Evolutionary conservation across 768 basidiomycete genomes (phyloP), one percentile per base, ranked within the genome.

Genomic region (Leccinum sublutescens): DNA sequence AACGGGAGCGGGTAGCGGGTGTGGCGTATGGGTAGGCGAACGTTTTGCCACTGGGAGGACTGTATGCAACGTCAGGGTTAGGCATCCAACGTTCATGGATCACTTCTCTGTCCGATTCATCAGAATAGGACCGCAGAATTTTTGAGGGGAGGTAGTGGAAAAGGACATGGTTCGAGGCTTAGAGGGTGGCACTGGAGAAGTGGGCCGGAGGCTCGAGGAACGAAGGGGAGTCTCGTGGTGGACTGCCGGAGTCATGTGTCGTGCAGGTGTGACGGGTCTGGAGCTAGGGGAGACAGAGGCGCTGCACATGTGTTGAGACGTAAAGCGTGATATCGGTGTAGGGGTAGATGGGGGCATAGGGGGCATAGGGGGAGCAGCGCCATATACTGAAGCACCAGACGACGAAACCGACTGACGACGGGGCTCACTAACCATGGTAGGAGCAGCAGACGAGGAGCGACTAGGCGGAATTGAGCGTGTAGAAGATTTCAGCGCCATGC

Each of bases 21-120:
- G 68, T 63, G 52, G 64, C 66, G 57, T 66, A 74, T 4, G 65
- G 68, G 49, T 71, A 68, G 40, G 68, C 65, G 36, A 68, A 57
- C 3, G 68, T 36, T 49, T 71, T 74, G 31, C 77, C 71, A 4
- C 66, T 70, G 19, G 75, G 77, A 8, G 77, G 77, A 45, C 77
- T 73, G 55, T 73, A 71, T 38, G 73, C 72, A 55, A 73, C 34
- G 23, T 73, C 70, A 43, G 71, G 66, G 31, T 80, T 79, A 14
- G 87, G 87, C 49, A 88, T 75, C 87, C 87, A 88, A 61, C 85
- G 80, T 68, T 87, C 81, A 59, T 82, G 85, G 48, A 85, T 82
- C 70, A 77, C 75, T 62, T 81, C 76, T 64, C 72, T 73, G 58
- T 75, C 76, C 62, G 86, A 87, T 75, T 87, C 86, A 67, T 89